These are phyloP conservation scores for Myxozyma melibiosi DNA, from an alignment of 805 yeast genomes.

Conservation along the genomic window DNA sequence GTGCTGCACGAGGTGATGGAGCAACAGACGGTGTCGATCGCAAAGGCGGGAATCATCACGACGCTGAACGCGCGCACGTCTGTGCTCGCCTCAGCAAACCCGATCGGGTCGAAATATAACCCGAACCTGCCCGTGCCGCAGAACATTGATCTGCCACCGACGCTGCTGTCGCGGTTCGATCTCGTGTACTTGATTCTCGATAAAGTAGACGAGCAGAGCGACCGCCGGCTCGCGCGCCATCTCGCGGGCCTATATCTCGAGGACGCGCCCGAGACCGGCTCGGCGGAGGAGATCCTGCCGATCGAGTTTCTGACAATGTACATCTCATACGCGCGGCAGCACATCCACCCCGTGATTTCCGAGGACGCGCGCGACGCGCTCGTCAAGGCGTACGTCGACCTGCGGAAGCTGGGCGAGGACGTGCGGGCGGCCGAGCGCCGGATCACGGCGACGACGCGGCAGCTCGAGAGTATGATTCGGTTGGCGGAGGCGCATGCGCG, in stretches of 20 bases:
- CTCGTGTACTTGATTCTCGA: constrained; percentile 89
- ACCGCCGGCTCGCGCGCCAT: constrained; percentile 85
- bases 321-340: constrained; percentile 91
- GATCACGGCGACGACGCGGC: constrained; percentile 97
- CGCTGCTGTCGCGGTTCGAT: constrained; percentile 91
- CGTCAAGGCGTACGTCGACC: constrained; percentile 84
- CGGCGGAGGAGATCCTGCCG: constrained; percentile 70
- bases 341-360: constrained; percentile 76
- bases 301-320: constrained; percentile 85
- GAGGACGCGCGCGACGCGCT: constrained; percentile 80
- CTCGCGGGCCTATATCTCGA: constrained; percentile 89
- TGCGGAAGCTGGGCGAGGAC: constrained; percentile 94
- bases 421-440: constrained; percentile 81
- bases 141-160: constrained; percentile 96
- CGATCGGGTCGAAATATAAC: constrained; percentile 92
- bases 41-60: constrained; percentile 97
- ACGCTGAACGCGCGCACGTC: constrained; percentile 96
- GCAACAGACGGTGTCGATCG: constrained; percentile 96
- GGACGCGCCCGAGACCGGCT: constrained; percentile 75
- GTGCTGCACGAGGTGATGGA: constrained; percentile 99
- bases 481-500: constrained; percentile 96
- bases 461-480: constrained; percentile 90
- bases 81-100: constrained; percentile 93
- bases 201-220: constrained; percentile 83
- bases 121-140: constrained; percentile 93